A percentile compares a stretch with the other conserved stretches of the same genome.
These are phyloP conservation scores for Boletus fagicola DNA, from an alignment of 768 basidiomycete species.

Conservation along the genomic window DNA sequence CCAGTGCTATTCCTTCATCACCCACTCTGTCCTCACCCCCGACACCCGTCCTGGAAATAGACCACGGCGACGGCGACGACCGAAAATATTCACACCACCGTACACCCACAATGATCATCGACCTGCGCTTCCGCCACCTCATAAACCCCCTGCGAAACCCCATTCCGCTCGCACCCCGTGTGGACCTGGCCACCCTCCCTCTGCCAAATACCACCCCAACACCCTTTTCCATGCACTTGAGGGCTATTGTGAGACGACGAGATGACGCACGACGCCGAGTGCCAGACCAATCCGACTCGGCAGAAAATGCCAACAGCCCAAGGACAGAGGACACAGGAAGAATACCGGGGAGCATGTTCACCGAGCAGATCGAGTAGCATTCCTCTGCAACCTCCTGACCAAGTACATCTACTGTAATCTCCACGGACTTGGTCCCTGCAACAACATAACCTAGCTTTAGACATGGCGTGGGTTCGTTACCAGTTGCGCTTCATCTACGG, in stretches of 20 bases:
- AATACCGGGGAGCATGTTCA: slow-evolving; percentile 33
- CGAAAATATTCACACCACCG: slow-evolving; percentile 23
- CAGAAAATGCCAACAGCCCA: slow-evolving; percentile 26
- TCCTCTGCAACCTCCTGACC: slow-evolving; percentile 1
- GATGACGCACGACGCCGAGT: slow-evolving; percentile 40
- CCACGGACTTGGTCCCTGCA: slow-evolving; percentile 10
- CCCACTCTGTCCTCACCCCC: slow-evolving; percentile 24
- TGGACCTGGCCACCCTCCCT: slow-evolving; percentile 43
- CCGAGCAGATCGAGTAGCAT: slow-evolving; percentile 22
- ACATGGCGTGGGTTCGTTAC: slow-evolving; percentile 29
- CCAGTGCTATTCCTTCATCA: slow-evolving; percentile 29
- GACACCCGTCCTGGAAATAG: slow-evolving; percentile 28
- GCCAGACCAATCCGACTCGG: slow-evolving; percentile 21
- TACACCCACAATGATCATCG: slow-evolving; percentile 52
- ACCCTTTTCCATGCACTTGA: slow-evolving; percentile 47
- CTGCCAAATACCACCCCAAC: slow-evolving; percentile 60
- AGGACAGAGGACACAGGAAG: slow-evolving; percentile 41
- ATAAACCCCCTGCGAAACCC: slow-evolving; percentile 58
- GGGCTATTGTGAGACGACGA: slow-evolving; percentile 52
- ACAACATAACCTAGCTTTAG: slow-evolving; percentile 2
- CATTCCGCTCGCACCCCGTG: slow-evolving; percentile 35
- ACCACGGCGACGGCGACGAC: slow-evolving; percentile 13
- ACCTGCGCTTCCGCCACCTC: slow-evolving; percentile 56
- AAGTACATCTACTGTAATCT: slow-evolving; percentile 20
- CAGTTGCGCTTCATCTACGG: slow-evolving; percentile 57